Base-by-base conservation (phyloP, 2,329 filamentous ascomycete genomes). In the Aspergillus sp. region DNA sequence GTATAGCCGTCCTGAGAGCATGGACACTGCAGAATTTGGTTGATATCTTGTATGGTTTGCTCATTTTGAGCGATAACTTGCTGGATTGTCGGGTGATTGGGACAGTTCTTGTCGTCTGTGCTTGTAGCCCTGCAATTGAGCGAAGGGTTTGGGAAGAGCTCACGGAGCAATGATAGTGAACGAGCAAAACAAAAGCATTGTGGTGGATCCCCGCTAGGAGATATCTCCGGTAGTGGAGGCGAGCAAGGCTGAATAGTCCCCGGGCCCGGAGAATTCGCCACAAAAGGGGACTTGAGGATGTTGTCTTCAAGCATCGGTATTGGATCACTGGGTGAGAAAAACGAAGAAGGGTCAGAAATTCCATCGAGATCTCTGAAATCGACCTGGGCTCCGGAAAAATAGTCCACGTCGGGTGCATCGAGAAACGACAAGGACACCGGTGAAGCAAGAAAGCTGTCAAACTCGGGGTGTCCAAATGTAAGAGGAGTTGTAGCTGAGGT, bases 1-100 rank as follows among this genome's bases (percentile, higher is more conserved):
- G 35, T 55, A 24, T 55, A 55, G 35, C 44, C n/a, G n/a, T 55
- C 52, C 12, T 55, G 33, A 9, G 52, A 55, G 35, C 52, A 40
- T n/a, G 21, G 19, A 14, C 52, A 55, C 7, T 40, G n/a, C 14
- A 55, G 27, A 12, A 43, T 48, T 14, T 49, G 35, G 12, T 14
- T 48, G 33, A 55, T 41, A 21, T 47, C 35, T 23, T 33, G 19
- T 35, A 55, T 48, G 7, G 35, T 43, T 9, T 49, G 31, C 19
- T 47, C 52, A 23, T 55, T 55, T 19, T 49, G 45, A 15, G 52
- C 41, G 37, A 55, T 55, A 2, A 55, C 52, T 31, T 31, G 17
- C 23, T 48, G 52, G 23, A 55, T 41, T 31, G 44, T 55, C 3
- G 44, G 52, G 3, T 11, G 21, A 6, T 31, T 14, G 8, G 9